A percentile compares a stretch with the other conserved stretches of the same genome.
Conservation (phyloP, 805 yeast species). For the Cyberlindnera mississippiensis region DNA sequence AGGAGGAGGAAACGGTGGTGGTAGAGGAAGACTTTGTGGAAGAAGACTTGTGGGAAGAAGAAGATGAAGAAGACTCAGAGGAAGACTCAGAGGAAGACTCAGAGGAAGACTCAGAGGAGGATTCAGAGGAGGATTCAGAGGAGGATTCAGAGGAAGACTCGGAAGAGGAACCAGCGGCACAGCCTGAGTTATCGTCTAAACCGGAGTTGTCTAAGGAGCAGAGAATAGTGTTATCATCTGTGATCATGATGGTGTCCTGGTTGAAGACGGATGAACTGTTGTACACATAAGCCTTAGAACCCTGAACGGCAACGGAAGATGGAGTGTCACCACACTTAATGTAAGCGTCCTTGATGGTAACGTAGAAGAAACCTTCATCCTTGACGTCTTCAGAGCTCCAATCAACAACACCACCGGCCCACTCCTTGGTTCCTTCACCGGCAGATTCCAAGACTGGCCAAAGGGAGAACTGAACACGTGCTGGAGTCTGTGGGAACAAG, state of each 20-base stretch:
- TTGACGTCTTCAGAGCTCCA: slow-evolving; percentile 76
- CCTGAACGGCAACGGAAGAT: slow-evolving; percentile 36
- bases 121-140: slow-evolving; percentile 3
- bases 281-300: slow-evolving; percentile 51
- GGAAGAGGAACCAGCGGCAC: slow-evolving; percentile 19
- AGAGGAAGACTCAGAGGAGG: slow-evolving; percentile 8
- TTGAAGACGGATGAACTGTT: slow-evolving; percentile 44
- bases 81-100: slow-evolving; percentile 7
- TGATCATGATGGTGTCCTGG: slow-evolving; percentile 49
- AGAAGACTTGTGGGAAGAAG: slow-evolving; percentile 3
- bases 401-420: slow-evolving; percentile 87
- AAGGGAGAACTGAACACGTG: slow-evolving; percentile 65
- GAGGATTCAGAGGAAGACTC: slow-evolving; percentile 8
- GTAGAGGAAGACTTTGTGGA: slow-evolving; percentile 3
- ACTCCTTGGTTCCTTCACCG: slow-evolving; percentile 62
- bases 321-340: slow-evolving; percentile 76
- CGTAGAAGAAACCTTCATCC: slow-evolving; percentile 76
- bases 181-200: slow-evolving; percentile 53
- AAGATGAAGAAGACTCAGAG: not conserved
- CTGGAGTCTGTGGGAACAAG: slow-evolving; percentile 69
- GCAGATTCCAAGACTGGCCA: slow-evolving; percentile 72
- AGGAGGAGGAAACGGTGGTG: not conserved
- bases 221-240: slow-evolving; percentile 55
- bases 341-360: slow-evolving; percentile 54
- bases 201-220: slow-evolving; percentile 54